A percentile compares a stretch with the other conserved stretches of the same genome.
Evolutionary conservation across 495 filamentous ascomycete species (phyloP).

Genomic region (Hypomontagnella submonticulosa): DNA sequence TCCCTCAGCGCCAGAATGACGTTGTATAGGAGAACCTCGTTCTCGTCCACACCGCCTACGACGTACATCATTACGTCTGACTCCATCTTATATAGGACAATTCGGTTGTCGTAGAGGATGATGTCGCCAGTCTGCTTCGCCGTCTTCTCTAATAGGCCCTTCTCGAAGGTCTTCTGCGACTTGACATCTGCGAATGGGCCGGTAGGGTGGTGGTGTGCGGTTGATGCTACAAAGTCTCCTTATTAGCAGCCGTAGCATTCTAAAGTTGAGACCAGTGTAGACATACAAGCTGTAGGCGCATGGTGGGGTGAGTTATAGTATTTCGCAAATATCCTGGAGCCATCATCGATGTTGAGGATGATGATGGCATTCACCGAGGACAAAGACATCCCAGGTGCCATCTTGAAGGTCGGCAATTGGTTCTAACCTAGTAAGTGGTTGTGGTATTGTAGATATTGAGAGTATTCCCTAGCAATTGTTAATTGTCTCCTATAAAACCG

Average conservation of each 20-base stretch:
- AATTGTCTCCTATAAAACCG: conserved; percentile 27
- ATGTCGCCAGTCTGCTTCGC: conserved; percentile 95
- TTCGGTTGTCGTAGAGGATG: conserved; percentile 92
- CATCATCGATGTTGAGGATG: conserved; percentile 87
- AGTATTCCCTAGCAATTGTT: conserved; percentile 15
- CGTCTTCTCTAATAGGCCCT: conserved; percentile 94
- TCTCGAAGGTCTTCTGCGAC: conserved; percentile 94
- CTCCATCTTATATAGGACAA: conserved; percentile 98
- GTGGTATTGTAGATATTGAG: conserved; percentile 14
- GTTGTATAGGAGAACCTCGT: conserved; percentile 95
- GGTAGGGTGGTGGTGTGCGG: conserved; percentile 43
- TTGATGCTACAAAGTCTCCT: conserved; percentile 30
- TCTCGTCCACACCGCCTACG: conserved; percentile 91
- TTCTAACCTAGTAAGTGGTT: background rate
- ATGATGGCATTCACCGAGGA: conserved; percentile 94
- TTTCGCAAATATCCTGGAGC: conserved; percentile 90
- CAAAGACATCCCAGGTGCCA: conserved; percentile 75
- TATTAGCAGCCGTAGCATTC: conserved; percentile 13
- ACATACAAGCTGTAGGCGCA: conserved; percentile 61
- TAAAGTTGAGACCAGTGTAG: conserved; percentile 4
- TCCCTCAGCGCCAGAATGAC: conserved; percentile 90
- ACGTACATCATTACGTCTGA: conserved; percentile 98
- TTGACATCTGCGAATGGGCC: conserved; percentile 91
- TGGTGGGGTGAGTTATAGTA: conserved; percentile 93
- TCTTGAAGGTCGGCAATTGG: conserved; percentile 40